These are phyloP conservation scores for Wallacemonas sp. DNA, from an alignment of 208 protist species.

Conservation along the genomic window DNA sequence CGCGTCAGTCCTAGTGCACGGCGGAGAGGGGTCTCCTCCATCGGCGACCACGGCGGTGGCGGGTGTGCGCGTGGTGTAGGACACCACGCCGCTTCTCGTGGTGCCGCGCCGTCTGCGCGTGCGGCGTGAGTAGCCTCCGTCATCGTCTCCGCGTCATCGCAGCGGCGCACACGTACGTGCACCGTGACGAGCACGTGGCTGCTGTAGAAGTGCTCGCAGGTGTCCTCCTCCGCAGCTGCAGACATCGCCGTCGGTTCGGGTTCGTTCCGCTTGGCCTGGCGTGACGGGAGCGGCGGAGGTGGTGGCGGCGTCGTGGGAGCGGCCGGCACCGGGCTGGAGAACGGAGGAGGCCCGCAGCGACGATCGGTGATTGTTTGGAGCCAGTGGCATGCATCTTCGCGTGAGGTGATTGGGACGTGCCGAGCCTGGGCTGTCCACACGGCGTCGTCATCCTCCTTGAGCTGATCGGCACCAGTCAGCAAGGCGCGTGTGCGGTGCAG, in stretches of 20 bases:
- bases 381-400: neutral
- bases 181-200: conserved; percentile 36
- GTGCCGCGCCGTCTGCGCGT: no score
- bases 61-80: no score
- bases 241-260: no score
- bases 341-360: neutral
- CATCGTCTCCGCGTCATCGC: conserved; percentile 12
- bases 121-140: neutral
- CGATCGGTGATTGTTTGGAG: conserved; percentile 1
- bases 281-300: neutral
- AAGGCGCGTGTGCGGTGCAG: neutral
- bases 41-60: no score
- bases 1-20: no score
- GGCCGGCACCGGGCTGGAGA: neutral
- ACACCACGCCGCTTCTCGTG: no score
- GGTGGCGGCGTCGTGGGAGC: neutral
- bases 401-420: neutral
- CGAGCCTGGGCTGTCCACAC: neutral
- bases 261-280: no score
- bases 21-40: no score
- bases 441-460: neutral
- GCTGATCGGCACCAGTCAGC: neutral
- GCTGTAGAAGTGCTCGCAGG: conserved; percentile 5
- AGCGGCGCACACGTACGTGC: conserved; percentile 20
- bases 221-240: no score